phyloP scores from a whole-genome alignment of 2,329 filamentous ascomycete genomes.

The Rhytidhysteron rufulum region DNA sequence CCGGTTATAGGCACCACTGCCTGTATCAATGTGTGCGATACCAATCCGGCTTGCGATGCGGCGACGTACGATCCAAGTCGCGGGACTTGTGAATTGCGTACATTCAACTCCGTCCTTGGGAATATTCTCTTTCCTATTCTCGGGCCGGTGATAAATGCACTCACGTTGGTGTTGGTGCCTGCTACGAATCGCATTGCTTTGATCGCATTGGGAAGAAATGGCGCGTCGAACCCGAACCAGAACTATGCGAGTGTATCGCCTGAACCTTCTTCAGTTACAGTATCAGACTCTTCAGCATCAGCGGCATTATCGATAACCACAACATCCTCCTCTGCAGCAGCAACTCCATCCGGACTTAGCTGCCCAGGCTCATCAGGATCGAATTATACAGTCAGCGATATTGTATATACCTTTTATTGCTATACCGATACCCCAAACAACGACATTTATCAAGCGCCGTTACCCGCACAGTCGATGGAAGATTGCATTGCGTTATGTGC shows the following conservation, averaged over 20 bases:
- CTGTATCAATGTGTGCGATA: neutral
- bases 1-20: neutral
- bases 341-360: neutral
- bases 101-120: neutral
- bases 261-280: neutral
- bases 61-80: neutral
- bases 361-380: neutral
- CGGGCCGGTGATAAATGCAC: neutral
- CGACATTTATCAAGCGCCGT: neutral
- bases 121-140: too few species aligned
- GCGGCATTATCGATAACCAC: neutral
- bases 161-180: neutral
- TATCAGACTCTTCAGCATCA: neutral
- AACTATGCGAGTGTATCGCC: neutral
- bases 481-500: conserved; percentile 1
- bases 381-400: neutral
- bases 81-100: neutral
- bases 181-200: too few species aligned
- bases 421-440: neutral
- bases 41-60: neutral
- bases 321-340: neutral
- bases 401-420: conserved; percentile 1
- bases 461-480: neutral
- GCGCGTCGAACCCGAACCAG: neutral
- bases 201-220: too few species aligned